phyloP scores from a whole-genome alignment of 257 asterid genomes.

The Scutellaria minor region DNA sequence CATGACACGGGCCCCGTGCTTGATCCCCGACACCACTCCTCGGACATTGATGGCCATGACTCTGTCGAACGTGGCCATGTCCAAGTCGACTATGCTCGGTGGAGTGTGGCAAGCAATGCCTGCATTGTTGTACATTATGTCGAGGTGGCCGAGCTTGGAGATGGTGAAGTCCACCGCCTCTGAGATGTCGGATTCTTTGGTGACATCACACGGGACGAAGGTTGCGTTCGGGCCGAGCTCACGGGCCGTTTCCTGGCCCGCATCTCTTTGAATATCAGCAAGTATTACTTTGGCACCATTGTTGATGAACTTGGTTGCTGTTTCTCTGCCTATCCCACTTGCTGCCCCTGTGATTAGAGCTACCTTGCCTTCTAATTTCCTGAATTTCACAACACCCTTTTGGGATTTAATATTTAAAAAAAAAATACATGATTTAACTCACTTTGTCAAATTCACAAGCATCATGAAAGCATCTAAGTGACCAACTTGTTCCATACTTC shows the following conservation, averaged over 20 bases:
- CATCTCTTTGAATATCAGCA: slow-evolving; percentile 59
- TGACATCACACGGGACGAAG: slow-evolving; percentile 70
- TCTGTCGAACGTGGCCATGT: slow-evolving; percentile 61
- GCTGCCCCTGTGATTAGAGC: slow-evolving; percentile 92
- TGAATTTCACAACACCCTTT: slow-evolving; percentile 18
- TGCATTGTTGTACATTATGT: slow-evolving; percentile 89
- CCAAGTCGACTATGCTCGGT: slow-evolving; percentile 64
- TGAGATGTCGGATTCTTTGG: slow-evolving; percentile 66
- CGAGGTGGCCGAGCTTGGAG: slow-evolving; percentile 64
- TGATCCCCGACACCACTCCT: slow-evolving; percentile 72
- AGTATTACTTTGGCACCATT: slow-evolving; percentile 81
- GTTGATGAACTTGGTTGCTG: slow-evolving; percentile 67
- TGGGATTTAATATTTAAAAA: neutral
- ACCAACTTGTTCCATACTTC: too few relatives aligned
- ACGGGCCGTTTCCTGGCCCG: slow-evolving; percentile 54
- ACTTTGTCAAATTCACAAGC: too few relatives aligned
- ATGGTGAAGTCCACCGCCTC: slow-evolving; percentile 67
- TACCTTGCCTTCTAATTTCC: slow-evolving; percentile 79
- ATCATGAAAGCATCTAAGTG: too few relatives aligned
- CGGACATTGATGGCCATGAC: slow-evolving; percentile 81
- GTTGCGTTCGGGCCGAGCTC: slow-evolving; percentile 69
- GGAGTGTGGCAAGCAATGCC: slow-evolving; percentile 87
- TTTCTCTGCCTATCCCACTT: slow-evolving; percentile 79
- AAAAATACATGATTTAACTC: too few relatives aligned
- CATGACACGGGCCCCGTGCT: slow-evolving; percentile 93